phyloP scores from a whole-genome alignment of 345 rosid species.

The Populus davidiana region DNA sequence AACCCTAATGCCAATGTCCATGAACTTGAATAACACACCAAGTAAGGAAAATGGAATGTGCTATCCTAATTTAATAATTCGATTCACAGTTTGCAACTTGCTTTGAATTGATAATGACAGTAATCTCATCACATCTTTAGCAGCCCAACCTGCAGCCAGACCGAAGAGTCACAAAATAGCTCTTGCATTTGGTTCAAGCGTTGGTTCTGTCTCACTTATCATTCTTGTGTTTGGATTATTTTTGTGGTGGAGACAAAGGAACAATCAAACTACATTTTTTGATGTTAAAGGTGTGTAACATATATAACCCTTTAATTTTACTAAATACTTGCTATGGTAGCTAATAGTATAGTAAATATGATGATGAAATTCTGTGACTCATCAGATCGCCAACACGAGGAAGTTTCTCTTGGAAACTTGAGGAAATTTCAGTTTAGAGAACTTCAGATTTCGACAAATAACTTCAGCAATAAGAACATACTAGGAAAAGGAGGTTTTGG shows the following conservation, averaged over 20 bases:
- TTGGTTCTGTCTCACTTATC: conserved; percentile 57
- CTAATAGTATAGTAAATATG: not conserved
- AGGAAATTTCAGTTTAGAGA: conserved; percentile 85
- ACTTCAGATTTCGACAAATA: conserved; percentile 75
- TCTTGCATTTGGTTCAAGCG: conserved; percentile 67
- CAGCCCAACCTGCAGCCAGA: conserved; percentile 36
- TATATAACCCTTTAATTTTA: not conserved
- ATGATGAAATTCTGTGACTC: not conserved
- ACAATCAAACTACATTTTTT: conserved; percentile 56
- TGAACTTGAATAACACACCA: conserved; percentile 78
- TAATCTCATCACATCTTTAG: conserved; percentile 26
- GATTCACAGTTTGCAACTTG: not conserved
- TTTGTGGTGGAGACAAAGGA: conserved; percentile 86
- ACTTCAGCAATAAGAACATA: conserved; percentile 84
- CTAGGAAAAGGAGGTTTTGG: conserved; percentile 97
- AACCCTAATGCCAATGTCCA: conserved; percentile 87
- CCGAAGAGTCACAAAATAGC: conserved; percentile 65
- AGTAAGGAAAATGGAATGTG: conserved; percentile 33
- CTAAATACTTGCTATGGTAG: not conserved
- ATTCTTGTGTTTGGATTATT: conserved; percentile 64
- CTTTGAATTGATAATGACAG: conserved; percentile 13
- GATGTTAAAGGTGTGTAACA: conserved; percentile 70
- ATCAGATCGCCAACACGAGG: conserved; percentile 62
- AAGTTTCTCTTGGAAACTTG: conserved; percentile 82
- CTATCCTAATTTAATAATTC: not conserved